Base-by-base conservation (phyloP, 1,139 yeast species). In the Dujonia santamariae region DNA sequence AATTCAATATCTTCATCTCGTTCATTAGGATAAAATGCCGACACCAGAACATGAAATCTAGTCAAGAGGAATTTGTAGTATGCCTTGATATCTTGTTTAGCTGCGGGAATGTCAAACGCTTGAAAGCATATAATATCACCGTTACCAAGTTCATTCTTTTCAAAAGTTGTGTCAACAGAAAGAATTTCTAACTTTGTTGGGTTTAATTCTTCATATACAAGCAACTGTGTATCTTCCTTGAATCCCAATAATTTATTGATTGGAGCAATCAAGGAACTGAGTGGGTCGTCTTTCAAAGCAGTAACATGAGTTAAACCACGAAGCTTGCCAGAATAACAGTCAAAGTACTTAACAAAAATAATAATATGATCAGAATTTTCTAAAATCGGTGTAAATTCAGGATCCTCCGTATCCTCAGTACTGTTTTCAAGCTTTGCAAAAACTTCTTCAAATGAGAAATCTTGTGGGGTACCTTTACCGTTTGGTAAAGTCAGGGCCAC, bases 111-210 rank as follows among this genome's bases (percentile, higher is more conserved):
- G 3, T 31, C 35, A 24, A 19, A 23, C 6, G 38, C 19, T 38
- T 82, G 82, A 34, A 84, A 72, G 19, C 85, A 68, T 12, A 90
- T 57, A 16, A 90, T 84, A 53, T 88, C 97, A 44, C 97, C 97
- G 44, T 74, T 80, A 13, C 72, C 71, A 25, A 90, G 59, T 51
- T 88, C 97, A 25, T 77, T 68, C 41, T 77, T 73, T 42, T 73
- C 77, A 44, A 83, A 75, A 0, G 84, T 64, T 27, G 63, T 57
- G 4, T 56, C 51, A 3, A 61, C 52, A 30, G 74, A 67, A 7
- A 78, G 47, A 3, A 54, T 53, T 26, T 81, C 85, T 33, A 86
- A 68, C 51, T 76, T 75, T 2, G 68, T 67, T 3, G 81, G 80
- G 35, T 82, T 78, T 25, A 86, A 62, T 49, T 90, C 97, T 57